Base-by-base conservation (phyloP, 371 early-diverging fungal species). In the Mortierella sp. region DNA sequence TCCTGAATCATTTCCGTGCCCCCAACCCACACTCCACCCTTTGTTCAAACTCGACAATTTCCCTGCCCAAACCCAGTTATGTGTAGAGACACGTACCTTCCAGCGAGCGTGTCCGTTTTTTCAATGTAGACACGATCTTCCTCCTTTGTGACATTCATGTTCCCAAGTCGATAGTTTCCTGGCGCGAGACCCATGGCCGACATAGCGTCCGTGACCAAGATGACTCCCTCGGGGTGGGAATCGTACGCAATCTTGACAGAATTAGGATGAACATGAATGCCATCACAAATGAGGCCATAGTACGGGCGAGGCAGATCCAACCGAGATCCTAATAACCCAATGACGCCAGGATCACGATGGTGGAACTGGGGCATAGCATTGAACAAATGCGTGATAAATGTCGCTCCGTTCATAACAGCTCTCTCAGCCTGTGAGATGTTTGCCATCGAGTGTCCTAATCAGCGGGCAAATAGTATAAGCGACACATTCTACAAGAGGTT, bases 341-440 rank as follows among this genome's bases (percentile, higher is more conserved):
- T 87, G 61, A 92, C 81, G 45, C 91, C 92, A 12, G 93, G 92
- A 66, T 93, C 92, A 47, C 93, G 89, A 71, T 93, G 93, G 69
- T 92, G 92, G 67, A 93, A 93, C 73, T 86, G 86, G 63, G 87
- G 90, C 94, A 93, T 93, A 28, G 93, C 92, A 57, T 93, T 92
- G 78, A 94, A 95, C 61, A 95, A 71, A 65, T 95, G 95, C 0
- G 95, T 94, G 31, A 94, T 86, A 48, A 85, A 83, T 6, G 80
- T 88, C 24, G 87, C 90, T 18, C 95, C 95, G 27, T 81, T 81
- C 6, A 56, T 70, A 31, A 91, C 83, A n/a, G 93, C 92, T 39
- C 81, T 65, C 73, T 91, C 92, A 8, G 94, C 91, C 63, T 88
- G 84, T 13, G 85, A 88, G 45, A 87, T 88, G 19, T 85, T 83